Base-by-base conservation (phyloP, 2,329 filamentous ascomycete species). In the Colletotrichum tabaci region DNA sequence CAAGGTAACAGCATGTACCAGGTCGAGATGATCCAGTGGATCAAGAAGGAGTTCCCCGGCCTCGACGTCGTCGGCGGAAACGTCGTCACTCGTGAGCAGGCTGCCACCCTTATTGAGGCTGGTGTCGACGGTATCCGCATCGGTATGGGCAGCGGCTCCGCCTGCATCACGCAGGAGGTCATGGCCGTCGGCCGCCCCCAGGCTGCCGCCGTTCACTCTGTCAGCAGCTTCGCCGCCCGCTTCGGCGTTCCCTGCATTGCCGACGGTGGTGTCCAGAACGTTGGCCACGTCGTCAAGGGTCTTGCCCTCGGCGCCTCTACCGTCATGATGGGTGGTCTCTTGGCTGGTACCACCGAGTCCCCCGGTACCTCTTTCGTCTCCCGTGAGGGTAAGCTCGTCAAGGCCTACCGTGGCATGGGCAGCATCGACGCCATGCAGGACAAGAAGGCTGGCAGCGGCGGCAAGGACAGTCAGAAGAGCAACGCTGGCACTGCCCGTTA, bases 391-490 rank as follows among this genome's bases (percentile, higher is more conserved):
- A 97, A 98, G 89, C 92, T 99, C 66, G 96, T 99, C 84, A 99
- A 99, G 89, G 95, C 96, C 50, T 99, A 99, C 89, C 94, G 96
- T 84, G 96, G 96, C 72, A 99, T 99, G 96, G 96, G 96, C 76
- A 95, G 92, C 84, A 99, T 99, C 81, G 96, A 98, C 79, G 96
- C 96, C 76, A 99, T 99, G 96, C 95, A 98, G 86, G 96, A 98
- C 86, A 98, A 96, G 90, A 98, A 98, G 88, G 95, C 95, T 13
- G 94, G 93, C 66, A 88, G 84, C 71, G 93, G 92, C 75, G 85
- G 87, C 78, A 93, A 91, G 82, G 90, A 95, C 80, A 90, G 87
- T 83, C 91, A 93, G 82, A 90, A 92, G 85, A 92, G 91, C 83
- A 99, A 98, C 81, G 96, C 96, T 67, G 96, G 96, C 79, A 98